Evolutionary conservation across 768 basidiomycete genomes (phyloP).

Genomic region (Imleria badia): DNA sequence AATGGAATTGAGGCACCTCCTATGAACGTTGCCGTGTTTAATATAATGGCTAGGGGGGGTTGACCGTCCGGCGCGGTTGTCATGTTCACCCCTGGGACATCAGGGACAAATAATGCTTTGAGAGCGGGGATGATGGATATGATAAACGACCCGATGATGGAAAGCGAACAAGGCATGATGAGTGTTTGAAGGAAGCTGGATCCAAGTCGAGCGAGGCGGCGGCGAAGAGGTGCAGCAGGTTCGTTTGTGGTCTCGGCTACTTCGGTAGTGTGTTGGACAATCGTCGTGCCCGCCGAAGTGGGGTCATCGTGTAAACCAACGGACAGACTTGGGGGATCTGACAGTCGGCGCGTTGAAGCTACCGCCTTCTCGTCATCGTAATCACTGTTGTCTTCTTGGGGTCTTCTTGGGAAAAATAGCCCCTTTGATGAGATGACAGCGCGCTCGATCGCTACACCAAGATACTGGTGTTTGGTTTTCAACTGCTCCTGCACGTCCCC

Average conservation of each 20-base stretch:
- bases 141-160: slow-evolving; percentile 54
- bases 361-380: slow-evolving; percentile 11
- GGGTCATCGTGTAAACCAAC: background rate
- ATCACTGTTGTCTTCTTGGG: background rate
- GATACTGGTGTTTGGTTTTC: slow-evolving; percentile 34
- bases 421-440: slow-evolving; percentile 3
- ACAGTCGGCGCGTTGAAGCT: background rate
- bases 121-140: slow-evolving; percentile 56
- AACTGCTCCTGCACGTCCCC: slow-evolving; percentile 53
- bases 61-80: slow-evolving; percentile 61
- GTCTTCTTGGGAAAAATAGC: background rate
- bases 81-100: slow-evolving; percentile 42
- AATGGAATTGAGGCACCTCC: slow-evolving; percentile 65
- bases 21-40: slow-evolving; percentile 57
- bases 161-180: slow-evolving; percentile 48
- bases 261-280: slow-evolving; percentile 1
- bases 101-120: slow-evolving; percentile 57
- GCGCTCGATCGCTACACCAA: slow-evolving; percentile 13
- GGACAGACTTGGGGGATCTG: background rate
- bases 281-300: background rate
- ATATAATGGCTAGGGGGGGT: slow-evolving; percentile 61
- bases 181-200: slow-evolving; percentile 36
- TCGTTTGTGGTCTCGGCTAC: background rate
- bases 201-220: slow-evolving; percentile 6
- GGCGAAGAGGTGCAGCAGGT: background rate